Evolutionary conservation across 331 rosid genomes (phyloP), one percentile per base, ranked within the genome.

Genomic region (Arachis monticola): DNA sequence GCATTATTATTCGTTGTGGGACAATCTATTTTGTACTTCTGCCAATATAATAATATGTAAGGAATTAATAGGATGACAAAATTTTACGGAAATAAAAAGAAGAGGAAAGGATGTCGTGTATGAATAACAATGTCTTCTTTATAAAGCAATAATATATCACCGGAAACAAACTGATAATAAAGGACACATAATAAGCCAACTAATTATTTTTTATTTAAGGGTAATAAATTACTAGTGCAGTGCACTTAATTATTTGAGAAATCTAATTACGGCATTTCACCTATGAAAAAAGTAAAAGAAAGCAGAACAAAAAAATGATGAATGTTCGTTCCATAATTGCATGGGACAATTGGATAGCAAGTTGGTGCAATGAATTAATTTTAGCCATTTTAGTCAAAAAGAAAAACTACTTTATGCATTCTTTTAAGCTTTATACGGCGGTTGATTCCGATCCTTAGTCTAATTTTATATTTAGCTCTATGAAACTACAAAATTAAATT

Each of bases 321-420:
- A 30, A 7, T 53, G 63, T 69, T 35, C 73, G 64, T 69, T 35
- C 73, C 67, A 32, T 71, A 38, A 32, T 53, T 70, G 42, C 42
- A 70, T 53, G 77, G 53, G 73, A 45, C 77, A 70, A 63, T 44
- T 44, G n/a, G 32, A 58, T 44, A 4, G 60, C 62, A 56, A 64
- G 69, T 64, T 32, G 69, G 77, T 78, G 30, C 11, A 45, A 45
- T 64, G 62, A 45, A 45, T 64, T 64, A 71, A 71, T 45, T 53
- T 12, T 12, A 17, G 62, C 61, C 73, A 78, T 14, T 64, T 71
- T 57, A 14, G 77, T 63, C 11, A 31, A 78, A 78, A 64, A 14
- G 31, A 67, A 14, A 1, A 30, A 0, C 40, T 22, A 35, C 44
- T 59, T 55, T 58, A n/a, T 7, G 17, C 38, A 60, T 31, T 46